Evolutionary conservation across 176 grass and related monocot species (phyloP).

Genomic region (Dactylis glomerata): DNA sequence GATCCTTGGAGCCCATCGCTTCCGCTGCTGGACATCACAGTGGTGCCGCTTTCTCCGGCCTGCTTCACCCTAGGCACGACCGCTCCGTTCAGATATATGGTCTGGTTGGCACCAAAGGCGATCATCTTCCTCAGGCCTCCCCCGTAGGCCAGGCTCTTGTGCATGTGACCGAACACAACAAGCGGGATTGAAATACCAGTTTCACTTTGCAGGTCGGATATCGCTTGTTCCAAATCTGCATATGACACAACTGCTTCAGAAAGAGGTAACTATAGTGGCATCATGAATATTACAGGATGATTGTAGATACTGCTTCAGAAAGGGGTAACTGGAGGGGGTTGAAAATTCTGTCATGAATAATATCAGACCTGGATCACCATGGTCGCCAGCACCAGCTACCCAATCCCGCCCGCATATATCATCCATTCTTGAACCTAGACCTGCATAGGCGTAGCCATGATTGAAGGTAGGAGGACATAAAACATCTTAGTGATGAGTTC

Average conservation of each 20-base stretch:
- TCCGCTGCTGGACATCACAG: not conserved
- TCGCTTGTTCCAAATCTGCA: constrained; percentile 70
- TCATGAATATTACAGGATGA: constrained; percentile 14
- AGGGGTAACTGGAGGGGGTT: not conserved
- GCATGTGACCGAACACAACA: constrained; percentile 93
- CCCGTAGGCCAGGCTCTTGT: constrained; percentile 72
- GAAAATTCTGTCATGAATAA: constrained; percentile 11
- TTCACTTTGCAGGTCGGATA: constrained; percentile 64
- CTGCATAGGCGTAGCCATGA: constrained; percentile 36
- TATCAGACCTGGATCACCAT: constrained; percentile 83
- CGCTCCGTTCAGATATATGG: constrained; percentile 79
- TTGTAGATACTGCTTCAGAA: not conserved
- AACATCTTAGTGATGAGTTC: not conserved
- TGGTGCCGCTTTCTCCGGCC: not conserved
- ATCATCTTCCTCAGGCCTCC: constrained; percentile 79
- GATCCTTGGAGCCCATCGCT: constrained; percentile 34
- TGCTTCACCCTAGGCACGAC: constrained; percentile 80
- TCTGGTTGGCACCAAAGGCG: constrained; percentile 39
- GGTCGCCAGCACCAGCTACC: constrained; percentile 65
- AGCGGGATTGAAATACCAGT: constrained; percentile 60
- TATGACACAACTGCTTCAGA: not conserved
- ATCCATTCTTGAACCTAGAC: constrained; percentile 69
- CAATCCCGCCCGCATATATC: constrained; percentile 94
- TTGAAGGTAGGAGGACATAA: not conserved
- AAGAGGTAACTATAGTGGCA: not conserved